Evolutionary conservation across 805 yeast genomes (phyloP).

Genomic region (Lipomyces spencermartinsiae): DNA sequence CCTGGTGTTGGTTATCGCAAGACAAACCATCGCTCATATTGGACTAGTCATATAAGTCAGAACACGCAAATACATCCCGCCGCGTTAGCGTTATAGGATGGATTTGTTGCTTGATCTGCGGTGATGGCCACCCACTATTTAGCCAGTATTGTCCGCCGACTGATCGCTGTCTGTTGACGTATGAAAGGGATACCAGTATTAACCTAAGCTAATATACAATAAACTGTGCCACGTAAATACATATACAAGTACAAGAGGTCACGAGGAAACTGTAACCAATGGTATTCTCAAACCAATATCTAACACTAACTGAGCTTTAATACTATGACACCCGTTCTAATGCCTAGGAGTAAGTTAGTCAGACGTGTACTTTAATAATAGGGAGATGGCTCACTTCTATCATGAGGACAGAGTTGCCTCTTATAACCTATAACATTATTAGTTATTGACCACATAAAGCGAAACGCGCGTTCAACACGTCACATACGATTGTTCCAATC

Average conservation of each 20-base stretch:
- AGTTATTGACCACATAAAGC: constrained; percentile 6
- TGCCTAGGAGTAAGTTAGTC: constrained; percentile 15
- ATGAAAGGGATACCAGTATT: neutral
- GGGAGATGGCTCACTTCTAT: constrained; percentile 56
- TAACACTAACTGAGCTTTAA: neutral
- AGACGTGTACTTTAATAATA: neutral
- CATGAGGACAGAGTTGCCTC: constrained; percentile 81
- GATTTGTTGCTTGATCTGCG: neutral
- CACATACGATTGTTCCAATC: constrained; percentile 67
- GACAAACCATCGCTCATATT: no score
- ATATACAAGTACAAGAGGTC: neutral
- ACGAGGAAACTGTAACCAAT: neutral
- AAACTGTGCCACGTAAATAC: neutral
- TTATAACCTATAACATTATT: constrained; percentile 50
- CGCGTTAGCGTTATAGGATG: no score
- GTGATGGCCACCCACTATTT: no score
- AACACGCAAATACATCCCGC: no score
- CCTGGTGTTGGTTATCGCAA: no score
- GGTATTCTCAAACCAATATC: neutral
- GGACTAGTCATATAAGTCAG: no score
- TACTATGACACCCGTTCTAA: constrained; percentile 23
- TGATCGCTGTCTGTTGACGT: no score
- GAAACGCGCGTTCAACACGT: constrained; percentile 10
- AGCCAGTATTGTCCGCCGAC: no score
- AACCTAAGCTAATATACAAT: neutral